Evolutionary conservation across 2,329 filamentous ascomycete genomes (phyloP).

Genomic region (Hymenoscyphus fraxineus): DNA sequence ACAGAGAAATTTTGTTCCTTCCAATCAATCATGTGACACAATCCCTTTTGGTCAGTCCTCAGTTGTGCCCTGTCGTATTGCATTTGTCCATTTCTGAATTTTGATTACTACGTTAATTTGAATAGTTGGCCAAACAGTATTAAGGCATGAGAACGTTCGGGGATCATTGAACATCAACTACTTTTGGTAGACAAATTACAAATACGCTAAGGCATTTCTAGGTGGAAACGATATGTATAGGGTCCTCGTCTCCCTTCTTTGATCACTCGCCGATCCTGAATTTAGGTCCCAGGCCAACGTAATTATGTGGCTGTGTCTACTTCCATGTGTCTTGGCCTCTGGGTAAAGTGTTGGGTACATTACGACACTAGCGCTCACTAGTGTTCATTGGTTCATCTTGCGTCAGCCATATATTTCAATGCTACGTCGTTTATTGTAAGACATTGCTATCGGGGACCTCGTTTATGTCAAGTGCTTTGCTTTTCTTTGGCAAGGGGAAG

Average conservation of each 20-base stretch:
- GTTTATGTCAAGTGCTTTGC: not conserved
- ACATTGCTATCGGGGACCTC: not conserved
- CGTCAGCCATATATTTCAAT: constrained; percentile 1
- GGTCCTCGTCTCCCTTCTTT: not conserved
- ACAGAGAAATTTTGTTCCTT: not conserved
- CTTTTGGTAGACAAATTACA: not conserved
- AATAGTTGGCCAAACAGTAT: not conserved
- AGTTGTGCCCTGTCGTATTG: not conserved
- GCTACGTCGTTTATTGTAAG: not conserved
- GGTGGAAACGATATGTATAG: not conserved
- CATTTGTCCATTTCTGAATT: not conserved
- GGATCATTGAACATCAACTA: not conserved
- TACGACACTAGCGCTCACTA: not conserved
- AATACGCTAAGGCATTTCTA: too few relatives aligned
- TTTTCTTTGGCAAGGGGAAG: not conserved
- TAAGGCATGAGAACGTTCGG: not conserved
- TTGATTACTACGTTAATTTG: not conserved
- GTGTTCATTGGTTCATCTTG: not conserved
- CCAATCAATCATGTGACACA: not conserved
- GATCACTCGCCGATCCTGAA: not conserved
- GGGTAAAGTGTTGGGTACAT: not conserved
- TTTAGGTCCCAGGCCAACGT: not conserved
- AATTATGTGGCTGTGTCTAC: not conserved
- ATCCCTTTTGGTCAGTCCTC: not conserved
- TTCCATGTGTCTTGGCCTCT: constrained; percentile 1